Base-by-base conservation (phyloP, 2,329 filamentous ascomycete species). In the Sarocladium brachiariae region DNA sequence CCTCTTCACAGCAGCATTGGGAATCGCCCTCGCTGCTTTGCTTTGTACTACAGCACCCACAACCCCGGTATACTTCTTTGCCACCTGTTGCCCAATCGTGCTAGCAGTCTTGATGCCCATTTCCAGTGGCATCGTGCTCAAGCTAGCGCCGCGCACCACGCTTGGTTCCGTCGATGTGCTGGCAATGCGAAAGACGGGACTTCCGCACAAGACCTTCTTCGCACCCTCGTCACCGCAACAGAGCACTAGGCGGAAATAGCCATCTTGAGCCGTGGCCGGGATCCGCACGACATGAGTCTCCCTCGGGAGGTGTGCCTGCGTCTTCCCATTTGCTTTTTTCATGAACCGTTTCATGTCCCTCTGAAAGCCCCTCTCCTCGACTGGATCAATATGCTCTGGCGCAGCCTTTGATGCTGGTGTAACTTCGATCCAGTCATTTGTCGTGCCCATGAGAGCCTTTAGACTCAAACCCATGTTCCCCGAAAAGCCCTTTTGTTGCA, bases 381-480 rank as follows among this genome's bases (percentile, higher is more conserved):
- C 67, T 1, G 71, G 68, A 0, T 75, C 67, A 1, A 87, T 58
- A 43, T 83, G 74, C 1, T 75, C 67, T 0, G 71, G 58, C 0
- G 63, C 59, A 0, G 77, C 71, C 19, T 70, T 69, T 2, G 71
- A 64, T 0, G 69, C 68, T 0, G 85, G 85, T 0, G 85, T 88
- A 2, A 87, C 83, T 52, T 88, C 76, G 11, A 87, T 69, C 84
- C 85, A 88, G 57, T 68, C 72, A 7, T 73, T 71, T 11, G 74
- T 78, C 0, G 76, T 72, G 7, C 82, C 77, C 31, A 87, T 66
- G 1, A 87, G 63, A 0, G 82, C 77, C 60, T 84, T 85, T 24
- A 83, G 67, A 6, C 74, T 74, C 78, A 88, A 85, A 16, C 85
- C 85, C 46, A 82, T 74, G 59, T 83, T 83, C 4, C 85, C 85